Evolutionary conservation across 306 rosid species (phyloP).

Genomic region (Fagus crenata): DNA sequence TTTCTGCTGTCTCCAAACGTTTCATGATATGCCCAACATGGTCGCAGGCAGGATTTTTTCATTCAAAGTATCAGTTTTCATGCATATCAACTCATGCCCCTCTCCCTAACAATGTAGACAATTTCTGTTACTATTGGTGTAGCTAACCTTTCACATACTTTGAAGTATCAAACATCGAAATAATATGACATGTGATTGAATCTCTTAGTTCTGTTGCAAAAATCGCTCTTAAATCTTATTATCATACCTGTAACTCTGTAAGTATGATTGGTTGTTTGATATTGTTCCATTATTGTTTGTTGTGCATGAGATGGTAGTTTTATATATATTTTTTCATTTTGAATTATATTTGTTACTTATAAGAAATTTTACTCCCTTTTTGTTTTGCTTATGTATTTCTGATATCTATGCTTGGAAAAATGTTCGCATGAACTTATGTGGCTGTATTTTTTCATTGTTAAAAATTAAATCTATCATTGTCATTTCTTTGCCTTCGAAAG

Average conservation of each 20-base stretch:
- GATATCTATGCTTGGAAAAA: background rate
- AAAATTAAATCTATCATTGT: background rate
- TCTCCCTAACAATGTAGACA: background rate
- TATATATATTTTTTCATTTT: background rate
- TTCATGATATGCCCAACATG: background rate
- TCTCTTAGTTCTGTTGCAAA: background rate
- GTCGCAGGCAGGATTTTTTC: background rate
- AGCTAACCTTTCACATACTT: background rate
- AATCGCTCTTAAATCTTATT: background rate
- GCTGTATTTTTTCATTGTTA: background rate
- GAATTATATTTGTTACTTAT: too few species aligned
- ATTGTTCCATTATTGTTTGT: background rate
- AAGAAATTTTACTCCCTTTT: background rate
- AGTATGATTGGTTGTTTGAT: background rate
- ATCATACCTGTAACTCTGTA: too few species aligned
- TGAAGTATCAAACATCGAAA: background rate
- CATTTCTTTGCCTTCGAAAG: background rate
- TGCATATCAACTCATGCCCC: background rate
- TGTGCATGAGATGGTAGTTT: background rate
- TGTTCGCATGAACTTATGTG: background rate
- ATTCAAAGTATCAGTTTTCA: background rate
- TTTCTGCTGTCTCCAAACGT: background rate
- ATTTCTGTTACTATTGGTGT: background rate
- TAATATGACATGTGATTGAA: background rate
- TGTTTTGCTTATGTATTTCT: background rate